Evolutionary conservation across 2,329 filamentous ascomycete genomes (phyloP).

Genomic region (Chrysoporthe austroafricana): DNA sequence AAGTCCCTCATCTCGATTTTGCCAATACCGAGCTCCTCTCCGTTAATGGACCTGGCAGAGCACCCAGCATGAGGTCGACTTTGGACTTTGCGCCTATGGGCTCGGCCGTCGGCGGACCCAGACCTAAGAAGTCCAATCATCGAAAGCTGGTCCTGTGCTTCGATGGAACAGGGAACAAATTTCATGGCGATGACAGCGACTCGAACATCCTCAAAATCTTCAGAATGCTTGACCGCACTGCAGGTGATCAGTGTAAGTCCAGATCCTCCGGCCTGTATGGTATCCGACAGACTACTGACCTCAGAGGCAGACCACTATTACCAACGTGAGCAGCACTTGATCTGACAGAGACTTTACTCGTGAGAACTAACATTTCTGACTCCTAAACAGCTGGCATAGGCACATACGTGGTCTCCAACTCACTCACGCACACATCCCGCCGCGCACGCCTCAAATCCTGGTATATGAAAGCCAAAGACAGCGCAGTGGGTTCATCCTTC

Average conservation of each 20-base stretch:
- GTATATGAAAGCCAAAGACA: conserved; percentile 76
- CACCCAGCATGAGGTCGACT: not conserved
- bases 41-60: conserved; percentile 8
- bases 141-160: conserved; percentile 64
- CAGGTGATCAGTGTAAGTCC: conserved; percentile 61
- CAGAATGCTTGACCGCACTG: conserved; percentile 68
- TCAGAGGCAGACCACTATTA: conserved; percentile 57
- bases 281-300: not conserved
- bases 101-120: not conserved
- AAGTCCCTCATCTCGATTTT: not conserved
- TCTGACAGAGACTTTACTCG: conserved; percentile 10
- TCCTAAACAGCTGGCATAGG: conserved; percentile 64
- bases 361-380: not conserved
- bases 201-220: conserved; percentile 73
- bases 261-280: not conserved
- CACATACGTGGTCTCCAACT: conserved; percentile 68
- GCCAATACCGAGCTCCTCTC: conserved; percentile 2
- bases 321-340: conserved; percentile 51
- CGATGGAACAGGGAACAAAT: conserved; percentile 67
- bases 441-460: conserved; percentile 64
- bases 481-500: conserved; percentile 78
- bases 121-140: conserved; percentile 28
- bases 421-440: conserved; percentile 60
- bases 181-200: conserved; percentile 64
- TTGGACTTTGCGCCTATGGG: conserved; percentile 10